A percentile compares a stretch with the other conserved stretches of the same genome.
phyloP scores from a whole-genome alignment of 805 yeast species.

The Candida sonorensis region DNA sequence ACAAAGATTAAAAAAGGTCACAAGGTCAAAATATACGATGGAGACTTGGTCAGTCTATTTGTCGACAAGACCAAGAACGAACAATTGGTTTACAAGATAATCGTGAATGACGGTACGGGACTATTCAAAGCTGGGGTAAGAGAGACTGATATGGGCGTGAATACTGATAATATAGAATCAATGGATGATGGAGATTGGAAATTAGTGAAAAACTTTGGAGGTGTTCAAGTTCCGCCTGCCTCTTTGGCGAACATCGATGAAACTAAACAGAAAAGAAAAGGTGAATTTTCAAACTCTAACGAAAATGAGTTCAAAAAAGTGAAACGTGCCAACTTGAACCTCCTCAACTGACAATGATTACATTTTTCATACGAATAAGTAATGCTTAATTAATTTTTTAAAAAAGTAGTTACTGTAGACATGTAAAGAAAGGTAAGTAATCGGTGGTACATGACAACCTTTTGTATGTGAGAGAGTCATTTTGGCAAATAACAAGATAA shows the following conservation, averaged over 20 bases:
- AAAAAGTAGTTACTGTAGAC: not conserved
- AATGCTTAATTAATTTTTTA: not conserved
- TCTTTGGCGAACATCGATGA: too few species aligned
- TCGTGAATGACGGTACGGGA: constrained; percentile 56
- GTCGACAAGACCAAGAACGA: constrained; percentile 50
- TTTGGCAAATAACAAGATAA: too few species aligned
- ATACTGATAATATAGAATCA: constrained; percentile 1
- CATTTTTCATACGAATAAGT: too few species aligned
- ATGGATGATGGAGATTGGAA: constrained; percentile 3
- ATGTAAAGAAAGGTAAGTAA: too few species aligned
- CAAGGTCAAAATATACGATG: constrained; percentile 54
- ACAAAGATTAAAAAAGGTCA: constrained; percentile 52
- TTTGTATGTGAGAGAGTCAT: too few species aligned
- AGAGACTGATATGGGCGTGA: not conserved
- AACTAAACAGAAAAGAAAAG: not conserved
- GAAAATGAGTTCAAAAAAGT: not conserved
- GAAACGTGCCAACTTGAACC: not conserved
- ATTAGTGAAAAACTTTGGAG: not conserved
- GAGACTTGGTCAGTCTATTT: constrained; percentile 62
- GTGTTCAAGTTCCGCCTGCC: too few species aligned
- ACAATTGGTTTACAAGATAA: constrained; percentile 46
- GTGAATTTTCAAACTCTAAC: not conserved
- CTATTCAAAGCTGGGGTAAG: constrained; percentile 45
- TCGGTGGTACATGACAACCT: too few species aligned
- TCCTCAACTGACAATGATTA: too few species aligned